phyloP scores from a whole-genome alignment of 2,329 filamentous ascomycete species.

The Corniculantispora saksenae region DNA sequence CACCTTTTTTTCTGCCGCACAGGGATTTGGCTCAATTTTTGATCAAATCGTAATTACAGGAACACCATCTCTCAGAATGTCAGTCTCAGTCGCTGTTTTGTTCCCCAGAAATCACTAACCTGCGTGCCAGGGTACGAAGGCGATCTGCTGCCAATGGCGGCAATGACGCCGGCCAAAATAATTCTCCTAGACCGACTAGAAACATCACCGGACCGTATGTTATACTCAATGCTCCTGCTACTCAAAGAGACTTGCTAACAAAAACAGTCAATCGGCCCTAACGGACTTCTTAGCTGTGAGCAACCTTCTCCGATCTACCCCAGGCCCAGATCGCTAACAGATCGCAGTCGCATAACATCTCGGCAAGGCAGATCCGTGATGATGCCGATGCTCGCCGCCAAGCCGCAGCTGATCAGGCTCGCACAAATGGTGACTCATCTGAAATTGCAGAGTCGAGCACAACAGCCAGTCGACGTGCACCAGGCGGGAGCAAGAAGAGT shows the following conservation, averaged over 20 bases:
- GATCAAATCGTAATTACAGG: not conserved
- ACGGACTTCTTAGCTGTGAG: slow-evolving; percentile 55
- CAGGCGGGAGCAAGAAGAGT: slow-evolving; percentile 25
- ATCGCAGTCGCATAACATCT: slow-evolving; percentile 69
- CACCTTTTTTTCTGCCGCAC: not conserved
- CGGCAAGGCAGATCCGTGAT: slow-evolving; percentile 54
- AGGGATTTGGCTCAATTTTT: not conserved
- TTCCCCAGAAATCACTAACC: slow-evolving; percentile 13
- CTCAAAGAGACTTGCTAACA: not conserved
- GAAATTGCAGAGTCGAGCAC: slow-evolving; percentile 28
- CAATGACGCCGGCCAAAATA: slow-evolving; percentile 17
- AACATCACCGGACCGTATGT: slow-evolving; percentile 44
- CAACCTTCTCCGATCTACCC: not conserved
- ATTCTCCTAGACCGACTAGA: slow-evolving; percentile 28
- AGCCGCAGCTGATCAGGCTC: slow-evolving; percentile 27
- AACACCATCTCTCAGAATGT: not conserved
- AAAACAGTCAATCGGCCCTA: slow-evolving; percentile 50
- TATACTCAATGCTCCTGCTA: slow-evolving; percentile 15
- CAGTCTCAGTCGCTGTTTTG: slow-evolving; percentile 6
- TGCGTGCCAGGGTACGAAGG: slow-evolving; percentile 21
- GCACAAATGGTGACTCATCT: slow-evolving; percentile 25
- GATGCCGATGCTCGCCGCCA: slow-evolving; percentile 50
- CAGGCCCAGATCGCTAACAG: slow-evolving; percentile 24
- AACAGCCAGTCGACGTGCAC: slow-evolving; percentile 27
- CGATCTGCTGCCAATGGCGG: slow-evolving; percentile 17